These are phyloP conservation scores for Oropetium thomaeum DNA, from an alignment of 176 grass and related monocot genomes.

Conservation along the genomic window DNA sequence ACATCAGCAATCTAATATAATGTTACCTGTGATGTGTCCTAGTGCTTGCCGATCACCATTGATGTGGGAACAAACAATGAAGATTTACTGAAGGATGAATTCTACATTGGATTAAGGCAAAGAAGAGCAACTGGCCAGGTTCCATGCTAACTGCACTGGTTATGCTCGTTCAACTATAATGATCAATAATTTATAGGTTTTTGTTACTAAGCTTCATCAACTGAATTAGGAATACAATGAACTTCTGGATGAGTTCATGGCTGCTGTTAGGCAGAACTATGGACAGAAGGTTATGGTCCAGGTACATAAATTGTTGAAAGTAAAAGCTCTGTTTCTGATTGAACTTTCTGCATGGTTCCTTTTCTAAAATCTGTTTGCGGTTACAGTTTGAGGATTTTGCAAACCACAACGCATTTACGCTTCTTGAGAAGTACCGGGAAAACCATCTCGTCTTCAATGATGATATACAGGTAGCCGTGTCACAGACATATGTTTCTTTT, in stretches of 20 bases:
- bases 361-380: background rate
- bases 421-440: slow-evolving; percentile 74
- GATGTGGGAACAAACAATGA: slow-evolving; percentile 96
- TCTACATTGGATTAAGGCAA: slow-evolving; percentile 83
- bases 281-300: slow-evolving; percentile 91
- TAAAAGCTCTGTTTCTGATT: background rate
- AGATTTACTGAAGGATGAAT: slow-evolving; percentile 79
- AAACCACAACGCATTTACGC: slow-evolving; percentile 89
- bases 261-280: slow-evolving; percentile 84
- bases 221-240: slow-evolving; percentile 66
- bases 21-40: slow-evolving; percentile 4
- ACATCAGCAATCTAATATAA: background rate
- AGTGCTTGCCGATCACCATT: slow-evolving; percentile 90
- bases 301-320: slow-evolving; percentile 33
- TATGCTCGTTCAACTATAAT: background rate
- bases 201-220: slow-evolving; percentile 1
- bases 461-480: slow-evolving; percentile 83
- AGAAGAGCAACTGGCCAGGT: slow-evolving; percentile 82
- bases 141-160: background rate
- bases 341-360: background rate
- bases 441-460: slow-evolving; percentile 97
- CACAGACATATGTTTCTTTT: background rate
- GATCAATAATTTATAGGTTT: background rate
- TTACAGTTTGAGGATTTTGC: slow-evolving; percentile 89
- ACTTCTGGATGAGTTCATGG: slow-evolving; percentile 84